Conservation (phyloP, 371 early-diverging fungal genomes). For the Chytridiales sp. region DNA sequence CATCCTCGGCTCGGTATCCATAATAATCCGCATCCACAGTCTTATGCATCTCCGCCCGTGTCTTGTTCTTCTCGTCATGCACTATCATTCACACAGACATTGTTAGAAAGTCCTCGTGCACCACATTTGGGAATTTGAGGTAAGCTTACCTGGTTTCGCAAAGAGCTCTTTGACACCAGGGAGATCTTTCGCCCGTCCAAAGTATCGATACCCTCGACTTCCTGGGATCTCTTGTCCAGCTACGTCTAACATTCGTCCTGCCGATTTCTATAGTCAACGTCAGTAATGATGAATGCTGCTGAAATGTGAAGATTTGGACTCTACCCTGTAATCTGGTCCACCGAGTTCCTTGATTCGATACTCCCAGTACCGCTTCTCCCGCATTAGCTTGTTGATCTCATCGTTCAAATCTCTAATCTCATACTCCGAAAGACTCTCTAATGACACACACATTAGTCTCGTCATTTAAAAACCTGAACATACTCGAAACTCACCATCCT, state of each 20-base stretch:
- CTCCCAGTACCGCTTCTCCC: conserved; percentile 93
- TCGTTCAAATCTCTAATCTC: conserved; percentile 95
- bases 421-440: conserved; percentile 85
- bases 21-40: conserved; percentile 93
- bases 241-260: conserved; percentile 73
- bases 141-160: conserved; percentile 38
- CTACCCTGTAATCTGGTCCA: conserved; percentile 91
- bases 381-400: conserved; percentile 88
- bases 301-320: conserved; percentile 11
- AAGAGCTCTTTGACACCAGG: conserved; percentile 94
- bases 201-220: conserved; percentile 88
- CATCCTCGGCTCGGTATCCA: conserved; percentile 93
- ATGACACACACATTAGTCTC: not conserved
- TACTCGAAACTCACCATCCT: conserved; percentile 74
- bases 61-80: conserved; percentile 15
- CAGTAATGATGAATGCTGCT: not conserved
- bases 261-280: conserved; percentile 57
- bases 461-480: not conserved
- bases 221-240: conserved; percentile 92
- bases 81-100: not conserved
- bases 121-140: not conserved
- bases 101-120: not conserved
- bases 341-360: conserved; percentile 86
- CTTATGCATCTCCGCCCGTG: conserved; percentile 64
- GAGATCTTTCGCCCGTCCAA: conserved; percentile 95